phyloP scores from a whole-genome alignment of 225 moss, liverwort and hornwort genomes.

The Anthoceros angustus region DNA sequence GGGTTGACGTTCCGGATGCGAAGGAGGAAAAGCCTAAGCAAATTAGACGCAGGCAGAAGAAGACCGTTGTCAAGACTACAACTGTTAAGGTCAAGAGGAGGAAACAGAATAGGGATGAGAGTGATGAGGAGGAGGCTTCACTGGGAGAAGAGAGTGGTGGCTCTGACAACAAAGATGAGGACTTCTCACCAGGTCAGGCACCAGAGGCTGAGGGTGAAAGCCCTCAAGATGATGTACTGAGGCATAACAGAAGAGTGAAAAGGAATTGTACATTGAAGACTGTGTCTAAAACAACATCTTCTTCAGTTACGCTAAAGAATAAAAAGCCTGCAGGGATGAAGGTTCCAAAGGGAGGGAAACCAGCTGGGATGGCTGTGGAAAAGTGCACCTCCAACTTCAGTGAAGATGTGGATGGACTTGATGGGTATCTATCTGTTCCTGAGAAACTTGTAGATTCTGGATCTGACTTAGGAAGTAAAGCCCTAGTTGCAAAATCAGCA shows the following conservation, averaged over 20 bases:
- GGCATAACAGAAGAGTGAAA: neutral
- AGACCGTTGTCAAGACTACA: neutral
- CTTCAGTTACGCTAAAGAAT: neutral
- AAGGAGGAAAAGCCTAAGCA: neutral
- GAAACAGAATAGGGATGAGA: neutral
- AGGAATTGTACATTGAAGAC: slow-evolving; percentile 3
- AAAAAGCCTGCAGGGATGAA: neutral
- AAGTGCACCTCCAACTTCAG: neutral
- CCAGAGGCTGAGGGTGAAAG: neutral
- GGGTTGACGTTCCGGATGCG: neutral
- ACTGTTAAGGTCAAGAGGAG: neutral
- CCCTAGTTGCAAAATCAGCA: neutral
- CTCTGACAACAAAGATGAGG: neutral
- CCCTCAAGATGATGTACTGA: neutral
- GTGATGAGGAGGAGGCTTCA: neutral
- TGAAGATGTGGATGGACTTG: neutral
- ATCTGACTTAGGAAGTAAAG: neutral
- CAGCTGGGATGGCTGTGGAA: neutral
- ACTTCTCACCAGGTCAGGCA: too few relatives aligned
- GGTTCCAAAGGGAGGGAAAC: neutral
- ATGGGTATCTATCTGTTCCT: neutral
- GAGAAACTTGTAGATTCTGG: neutral
- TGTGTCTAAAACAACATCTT: neutral
- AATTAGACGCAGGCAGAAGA: neutral
- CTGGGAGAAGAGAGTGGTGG: neutral